Base-by-base conservation (phyloP, 306 rosid species). In the Benincasa hispida region DNA sequence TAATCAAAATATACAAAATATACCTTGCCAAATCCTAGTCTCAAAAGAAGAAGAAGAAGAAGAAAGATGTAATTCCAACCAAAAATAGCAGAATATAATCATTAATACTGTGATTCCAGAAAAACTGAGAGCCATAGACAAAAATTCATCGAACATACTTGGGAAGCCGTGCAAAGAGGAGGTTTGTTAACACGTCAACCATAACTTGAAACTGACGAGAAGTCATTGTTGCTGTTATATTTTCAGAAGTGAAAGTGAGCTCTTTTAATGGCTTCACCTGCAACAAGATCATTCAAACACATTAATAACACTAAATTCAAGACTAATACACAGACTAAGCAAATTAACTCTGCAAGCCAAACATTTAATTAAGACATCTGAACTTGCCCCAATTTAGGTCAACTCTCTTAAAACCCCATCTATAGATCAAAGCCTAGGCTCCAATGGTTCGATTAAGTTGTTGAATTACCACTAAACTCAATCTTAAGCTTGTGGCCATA, bases 201-300 rank as follows among this genome's bases (percentile, higher is more conserved):
- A 95, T 92, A 83, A 95, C 96, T 80, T 92, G 99, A 89, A 92
- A 95, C 83, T 95, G 99, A 68, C 97, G 96, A 81, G 99, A 92
- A 60, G 99, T 95, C 99, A 95, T 95, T 72, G 98, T 92, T 50
- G 98, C 98, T 0, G 89, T 90, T 81, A 95, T 95, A 83, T 95
- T 84, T 58, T 22, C 88, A 79, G 99, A 95, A 88, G 86, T 89
- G 84, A 95, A 95, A 62, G 78, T 86, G 82, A 95, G 98, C 85
- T 95, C 98, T 80, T 95, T 90, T 82, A 95, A 78, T 51, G 99
- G 99, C 84, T 95, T 95, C 85, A 95, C 97, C 99, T 95, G 87
- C 81, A 85, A 79, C 70, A 84, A 55, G 80, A 82, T 82, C 63
- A 74, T 79, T 55, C 35, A 79, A 78, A 59, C 79, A 8, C 48